Evolutionary conservation across 352 stramenopile genomes (phyloP).

Genomic region (Globisporangium alternatum): DNA sequence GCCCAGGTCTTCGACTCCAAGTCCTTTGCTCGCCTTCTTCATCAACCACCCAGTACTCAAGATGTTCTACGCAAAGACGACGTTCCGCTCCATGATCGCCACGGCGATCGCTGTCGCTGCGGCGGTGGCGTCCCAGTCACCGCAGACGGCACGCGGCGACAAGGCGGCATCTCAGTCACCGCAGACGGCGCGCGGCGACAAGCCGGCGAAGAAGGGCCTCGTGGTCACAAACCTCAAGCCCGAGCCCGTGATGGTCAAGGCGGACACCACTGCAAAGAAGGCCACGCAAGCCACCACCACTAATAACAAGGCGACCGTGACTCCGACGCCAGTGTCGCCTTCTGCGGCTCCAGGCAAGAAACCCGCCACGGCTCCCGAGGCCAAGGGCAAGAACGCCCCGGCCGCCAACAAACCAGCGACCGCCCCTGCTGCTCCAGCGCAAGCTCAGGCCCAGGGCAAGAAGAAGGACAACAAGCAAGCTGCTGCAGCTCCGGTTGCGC

Average conservation of each 20-base stretch:
- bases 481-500: background rate
- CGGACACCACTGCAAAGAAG: conserved; percentile 7
- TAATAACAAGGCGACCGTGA: conserved; percentile 7
- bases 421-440: background rate
- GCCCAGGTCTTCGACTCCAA: background rate
- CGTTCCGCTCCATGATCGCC: conserved; percentile 13
- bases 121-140: conserved; percentile 5
- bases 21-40: background rate
- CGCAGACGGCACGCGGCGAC: background rate
- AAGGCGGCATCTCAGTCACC: no score
- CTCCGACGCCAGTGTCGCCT: background rate
- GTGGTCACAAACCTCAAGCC: conserved; percentile 13
- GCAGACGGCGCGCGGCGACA: background rate
- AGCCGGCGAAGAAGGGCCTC: conserved; percentile 14
- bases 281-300: background rate
- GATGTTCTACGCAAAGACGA: conserved; percentile 18
- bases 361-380: background rate
- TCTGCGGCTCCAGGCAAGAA: conserved; percentile 1
- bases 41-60: background rate
- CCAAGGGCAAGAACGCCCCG: conserved; percentile 9
- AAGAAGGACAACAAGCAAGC: background rate
- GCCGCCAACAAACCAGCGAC: conserved; percentile 6
- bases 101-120: conserved; percentile 9
- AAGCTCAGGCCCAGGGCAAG: no score
- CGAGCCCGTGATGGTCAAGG: conserved; percentile 5